These are phyloP conservation scores for Lasiodiplodia gonubiensis DNA, from an alignment of 2,329 filamentous ascomycete genomes.

Conservation along the genomic window DNA sequence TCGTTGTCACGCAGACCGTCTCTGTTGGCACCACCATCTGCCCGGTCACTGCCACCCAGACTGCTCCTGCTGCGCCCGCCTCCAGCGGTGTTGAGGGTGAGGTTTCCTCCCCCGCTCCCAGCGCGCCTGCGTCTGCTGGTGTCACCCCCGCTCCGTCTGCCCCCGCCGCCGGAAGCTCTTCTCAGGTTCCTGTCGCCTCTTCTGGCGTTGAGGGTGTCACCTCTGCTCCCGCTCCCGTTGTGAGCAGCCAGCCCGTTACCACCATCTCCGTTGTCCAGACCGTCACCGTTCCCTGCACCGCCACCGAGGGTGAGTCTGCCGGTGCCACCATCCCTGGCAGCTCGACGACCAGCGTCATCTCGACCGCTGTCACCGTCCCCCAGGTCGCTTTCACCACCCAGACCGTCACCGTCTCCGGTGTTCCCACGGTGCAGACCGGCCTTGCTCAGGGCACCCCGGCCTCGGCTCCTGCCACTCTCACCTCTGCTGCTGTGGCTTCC, in stretches of 20 bases:
- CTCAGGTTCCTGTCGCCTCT: background rate
- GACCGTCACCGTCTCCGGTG: slow-evolving; percentile 39
- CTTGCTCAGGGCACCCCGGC: slow-evolving; percentile 44
- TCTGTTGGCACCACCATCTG: slow-evolving; percentile 26
- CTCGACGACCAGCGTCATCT: slow-evolving; percentile 40
- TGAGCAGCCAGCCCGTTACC: slow-evolving; percentile 38
- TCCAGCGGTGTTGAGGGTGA: slow-evolving; percentile 16
- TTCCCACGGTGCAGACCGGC: slow-evolving; percentile 41
- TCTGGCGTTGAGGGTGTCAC: slow-evolving; percentile 11
- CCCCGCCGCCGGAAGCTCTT: slow-evolving; percentile 7
- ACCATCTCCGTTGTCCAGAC: slow-evolving; percentile 50
- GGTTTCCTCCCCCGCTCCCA: background rate
- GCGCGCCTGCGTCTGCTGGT: slow-evolving; percentile 33
- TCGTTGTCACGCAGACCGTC: slow-evolving; percentile 19
- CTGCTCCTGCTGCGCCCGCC: slow-evolving; percentile 16
- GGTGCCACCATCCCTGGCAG: slow-evolving; percentile 40
- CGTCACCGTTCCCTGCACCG: slow-evolving; percentile 45
- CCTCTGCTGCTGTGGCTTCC: slow-evolving; percentile 15
- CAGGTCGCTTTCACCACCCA: slow-evolving; percentile 52
- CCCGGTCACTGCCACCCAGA: slow-evolving; percentile 33
- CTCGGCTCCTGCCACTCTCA: slow-evolving; percentile 36
- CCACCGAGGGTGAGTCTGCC: slow-evolving; percentile 39
- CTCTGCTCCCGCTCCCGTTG: slow-evolving; percentile 12
- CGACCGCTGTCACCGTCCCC: slow-evolving; percentile 53
- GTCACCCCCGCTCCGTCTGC: slow-evolving; percentile 30